phyloP scores from a whole-genome alignment of 768 basidiomycete species.

The Russula sp. region DNA sequence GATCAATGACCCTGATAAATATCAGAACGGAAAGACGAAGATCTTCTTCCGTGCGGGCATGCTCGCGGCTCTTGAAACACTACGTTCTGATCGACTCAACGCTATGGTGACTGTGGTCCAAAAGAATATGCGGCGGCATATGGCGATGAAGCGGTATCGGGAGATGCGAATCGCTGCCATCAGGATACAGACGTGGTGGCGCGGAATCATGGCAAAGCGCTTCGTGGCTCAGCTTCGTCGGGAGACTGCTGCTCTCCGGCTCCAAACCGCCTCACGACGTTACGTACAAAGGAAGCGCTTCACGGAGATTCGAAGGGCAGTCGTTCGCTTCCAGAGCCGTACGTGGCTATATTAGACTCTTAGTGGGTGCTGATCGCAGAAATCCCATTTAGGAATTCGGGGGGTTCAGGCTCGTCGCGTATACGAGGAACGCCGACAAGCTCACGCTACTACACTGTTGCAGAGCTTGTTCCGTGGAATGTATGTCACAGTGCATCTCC shows the following conservation, averaged over 20 bases:
- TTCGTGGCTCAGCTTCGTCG: constrained; percentile 66
- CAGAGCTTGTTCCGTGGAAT: constrained; percentile 86
- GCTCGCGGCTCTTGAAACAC: constrained; percentile 90
- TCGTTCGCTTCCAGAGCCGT: constrained; percentile 83
- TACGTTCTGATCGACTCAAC: constrained; percentile 84
- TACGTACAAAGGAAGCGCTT: constrained; percentile 72
- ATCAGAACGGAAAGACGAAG: constrained; percentile 94
- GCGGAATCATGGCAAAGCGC: constrained; percentile 71
- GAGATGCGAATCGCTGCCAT: constrained; percentile 67
- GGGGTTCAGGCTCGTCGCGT: constrained; percentile 62
- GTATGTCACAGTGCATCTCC: constrained; percentile 44
- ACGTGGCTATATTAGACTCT: constrained; percentile 34
- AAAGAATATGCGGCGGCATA: constrained; percentile 88
- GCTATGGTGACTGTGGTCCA: constrained; percentile 91
- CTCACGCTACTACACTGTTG: constrained; percentile 60
- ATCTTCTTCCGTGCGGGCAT: constrained; percentile 99
- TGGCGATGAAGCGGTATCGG: constrained; percentile 79
- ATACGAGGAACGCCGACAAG: constrained; percentile 50
- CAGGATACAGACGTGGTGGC: constrained; percentile 91
- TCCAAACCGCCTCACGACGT: constrained; percentile 69
- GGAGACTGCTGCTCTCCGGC: constrained; percentile 64
- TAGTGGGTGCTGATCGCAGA: constrained; percentile 10
- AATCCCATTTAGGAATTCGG: constrained; percentile 52
- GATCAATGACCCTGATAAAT: constrained; percentile 92
- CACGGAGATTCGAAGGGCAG: constrained; percentile 50